Percentiles rank a stretch among this genome's conserved stretches.
phyloP scores from a whole-genome alignment of 805 yeast species.

The Suhomyces pyralidae region DNA sequence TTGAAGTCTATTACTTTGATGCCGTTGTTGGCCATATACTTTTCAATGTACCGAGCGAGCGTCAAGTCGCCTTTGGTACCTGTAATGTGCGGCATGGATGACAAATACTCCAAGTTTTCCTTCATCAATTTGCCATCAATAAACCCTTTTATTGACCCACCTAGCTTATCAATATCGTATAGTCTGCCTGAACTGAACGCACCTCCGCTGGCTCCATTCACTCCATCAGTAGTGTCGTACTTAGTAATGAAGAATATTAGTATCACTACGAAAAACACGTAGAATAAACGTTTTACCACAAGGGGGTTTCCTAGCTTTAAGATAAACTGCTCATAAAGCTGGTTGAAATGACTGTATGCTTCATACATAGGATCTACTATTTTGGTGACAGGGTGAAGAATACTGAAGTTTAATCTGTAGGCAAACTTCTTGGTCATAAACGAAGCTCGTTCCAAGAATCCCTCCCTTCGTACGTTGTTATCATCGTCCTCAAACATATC shows the following conservation, averaged over 20 bases:
- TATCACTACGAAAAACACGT: conserved; percentile 62
- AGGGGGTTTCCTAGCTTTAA: conserved; percentile 80
- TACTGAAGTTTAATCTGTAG: conserved; percentile 28
- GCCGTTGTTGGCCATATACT: conserved; percentile 57
- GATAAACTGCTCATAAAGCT: conserved; percentile 54
- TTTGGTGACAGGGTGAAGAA: conserved; percentile 43
- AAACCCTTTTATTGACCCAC: conserved; percentile 44
- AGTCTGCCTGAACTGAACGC: conserved; percentile 54
- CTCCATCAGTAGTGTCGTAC: conserved; percentile 47
- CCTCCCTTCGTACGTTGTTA: conserved; percentile 16
- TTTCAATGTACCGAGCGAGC: conserved; percentile 61
- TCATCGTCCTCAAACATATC: conserved; percentile 20
- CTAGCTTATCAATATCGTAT: conserved; percentile 54
- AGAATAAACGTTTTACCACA: conserved; percentile 72
- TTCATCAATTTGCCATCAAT: conserved; percentile 59
- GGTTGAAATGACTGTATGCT: conserved; percentile 38
- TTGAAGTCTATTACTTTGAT: conserved; percentile 49
- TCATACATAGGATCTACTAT: conserved; percentile 54
- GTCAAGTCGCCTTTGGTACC: conserved; percentile 86
- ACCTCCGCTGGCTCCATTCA: conserved; percentile 39
- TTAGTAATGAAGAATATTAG: conserved; percentile 56
- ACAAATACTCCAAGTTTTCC: conserved; percentile 65
- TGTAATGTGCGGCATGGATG: conserved; percentile 80
- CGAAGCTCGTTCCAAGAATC: conserved; percentile 37
- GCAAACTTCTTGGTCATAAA: conserved; percentile 35